Base-by-base conservation (phyloP, 2,329 filamentous ascomycete genomes). In the Sporothrix protearum region DNA sequence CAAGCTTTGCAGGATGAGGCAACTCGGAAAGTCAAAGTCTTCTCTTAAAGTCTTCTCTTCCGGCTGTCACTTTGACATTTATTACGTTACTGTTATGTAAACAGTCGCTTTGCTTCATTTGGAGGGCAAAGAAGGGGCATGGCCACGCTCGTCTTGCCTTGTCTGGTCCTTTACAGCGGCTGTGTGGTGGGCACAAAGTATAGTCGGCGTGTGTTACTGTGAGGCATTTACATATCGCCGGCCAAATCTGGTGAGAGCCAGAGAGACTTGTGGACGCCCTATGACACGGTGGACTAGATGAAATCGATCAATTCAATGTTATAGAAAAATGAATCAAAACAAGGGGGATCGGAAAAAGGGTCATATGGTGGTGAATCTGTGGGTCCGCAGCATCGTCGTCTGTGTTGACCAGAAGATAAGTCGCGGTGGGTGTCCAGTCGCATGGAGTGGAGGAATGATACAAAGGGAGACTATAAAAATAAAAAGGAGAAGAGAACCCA, bases 321-420 rank as follows among this genome's bases (percentile, higher is more conserved):
- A 30, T 19, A 9, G 5, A 45, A 64, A 64, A 10, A 64, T n/a
- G 30, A 47, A 30, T 47, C 39, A 12, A 30, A 30, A 64, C 16
- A 30, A 39, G n/a, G 19, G 19, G 22, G 5, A n/a, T 30, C 5
- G 10, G 22, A 64, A 64, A 64, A 64, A 45, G 6, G 39, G 61
- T 64, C 61, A 30, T 64, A 64, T 64, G 61, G 61, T 22, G 61
- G 47, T 64, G 42, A 14, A 47, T 64, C 61, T 64, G 30, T 47
- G 61, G 39, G 7, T 28, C 61, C 16, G 2, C 42, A 8, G 6
- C 39, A 12, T 45, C 25, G 10, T 64, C 39, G n/a, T 64, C 33
- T 45, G 8, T 36, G 5, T 28, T n/a, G 22, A 45, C 59, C 22
- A 64, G 59, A 64, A 64, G 59, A 64, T 64, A 45, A 64, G n/a